A percentile compares a stretch with the other conserved stretches of the same genome.
These are phyloP conservation scores for Dujonia santamariae DNA, from an alignment of 1,139 yeast genomes.

Conservation along the genomic window DNA sequence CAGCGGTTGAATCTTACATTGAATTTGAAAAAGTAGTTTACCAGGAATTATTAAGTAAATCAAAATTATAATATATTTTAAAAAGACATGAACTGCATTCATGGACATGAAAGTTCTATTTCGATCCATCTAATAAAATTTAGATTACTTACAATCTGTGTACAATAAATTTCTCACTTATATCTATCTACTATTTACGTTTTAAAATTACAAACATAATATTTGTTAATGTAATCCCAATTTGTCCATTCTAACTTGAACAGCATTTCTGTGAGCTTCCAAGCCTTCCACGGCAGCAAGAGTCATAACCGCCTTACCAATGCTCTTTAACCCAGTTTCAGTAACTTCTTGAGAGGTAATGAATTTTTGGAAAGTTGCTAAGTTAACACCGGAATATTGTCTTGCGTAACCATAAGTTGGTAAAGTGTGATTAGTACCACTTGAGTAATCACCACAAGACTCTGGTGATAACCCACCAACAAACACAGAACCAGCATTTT, in stretches of 20 bases:
- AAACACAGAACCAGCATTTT: constrained; percentile 94
- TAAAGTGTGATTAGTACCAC: constrained; percentile 95
- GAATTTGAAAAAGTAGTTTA: constrained; percentile 19
- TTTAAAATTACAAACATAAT: constrained; percentile 4
- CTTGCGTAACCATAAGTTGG: constrained; percentile 98
- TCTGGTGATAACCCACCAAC: constrained; percentile 97
- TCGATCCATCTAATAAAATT: no score
- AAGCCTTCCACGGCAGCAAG: constrained; percentile 96
- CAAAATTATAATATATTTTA: background rate
- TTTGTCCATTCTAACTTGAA: constrained; percentile 85
- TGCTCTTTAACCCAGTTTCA: constrained; percentile 76
- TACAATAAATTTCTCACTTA: no score
- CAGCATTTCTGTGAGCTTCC: constrained; percentile 96
- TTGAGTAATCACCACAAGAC: constrained; percentile 96
- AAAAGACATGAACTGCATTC: no score
- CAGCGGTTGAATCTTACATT: constrained; percentile 13
- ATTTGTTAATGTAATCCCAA: constrained; percentile 46
- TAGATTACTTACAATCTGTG: no score
- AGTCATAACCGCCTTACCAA: constrained; percentile 94
- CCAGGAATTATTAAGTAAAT: constrained; percentile 10
- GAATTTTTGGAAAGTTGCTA: constrained; percentile 92
- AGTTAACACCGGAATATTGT: constrained; percentile 96
- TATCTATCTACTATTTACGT: constrained; percentile 5
- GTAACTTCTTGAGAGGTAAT: constrained; percentile 91
- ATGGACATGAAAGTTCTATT: no score